Conservation (phyloP, 225 moss, liverwort and hornwort genomes). For the Straminergon stramineum region DNA sequence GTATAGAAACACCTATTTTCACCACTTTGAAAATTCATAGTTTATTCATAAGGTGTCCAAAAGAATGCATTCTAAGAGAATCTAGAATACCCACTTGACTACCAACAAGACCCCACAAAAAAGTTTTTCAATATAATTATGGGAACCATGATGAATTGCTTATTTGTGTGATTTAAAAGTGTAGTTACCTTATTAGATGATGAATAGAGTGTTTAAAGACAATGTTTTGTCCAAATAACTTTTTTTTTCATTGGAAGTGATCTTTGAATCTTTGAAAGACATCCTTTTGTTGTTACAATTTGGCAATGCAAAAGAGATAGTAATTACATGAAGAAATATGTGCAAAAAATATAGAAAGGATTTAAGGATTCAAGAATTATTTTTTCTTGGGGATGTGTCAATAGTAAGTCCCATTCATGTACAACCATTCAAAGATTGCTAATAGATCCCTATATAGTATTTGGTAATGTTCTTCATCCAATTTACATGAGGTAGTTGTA, state of each 20-base stretch:
- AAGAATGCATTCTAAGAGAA: too few relatives aligned
- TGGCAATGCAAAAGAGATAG: not conserved
- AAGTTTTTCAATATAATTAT: too few relatives aligned
- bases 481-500: not conserved
- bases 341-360: not conserved
- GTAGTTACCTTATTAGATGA: too few relatives aligned
- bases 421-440: not conserved
- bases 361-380: not conserved
- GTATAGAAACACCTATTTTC: too few relatives aligned
- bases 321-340: not conserved
- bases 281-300: not conserved
- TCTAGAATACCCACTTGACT: too few relatives aligned
- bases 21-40: too few relatives aligned
- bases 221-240: not conserved
- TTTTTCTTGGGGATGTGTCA: fast-evolving
- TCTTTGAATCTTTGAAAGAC: not conserved
- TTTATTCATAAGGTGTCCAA: too few relatives aligned
- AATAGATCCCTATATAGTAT: not conserved
- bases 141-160: too few relatives aligned
- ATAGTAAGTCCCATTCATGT: fast-evolving
- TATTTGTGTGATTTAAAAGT: too few relatives aligned
- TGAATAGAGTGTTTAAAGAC: not conserved
- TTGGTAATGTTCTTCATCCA: not conserved
- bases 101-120: too few relatives aligned
- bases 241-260: too few relatives aligned